Evolutionary conservation across 352 stramenopile species (phyloP).

Genomic region (Pythium biforme): DNA sequence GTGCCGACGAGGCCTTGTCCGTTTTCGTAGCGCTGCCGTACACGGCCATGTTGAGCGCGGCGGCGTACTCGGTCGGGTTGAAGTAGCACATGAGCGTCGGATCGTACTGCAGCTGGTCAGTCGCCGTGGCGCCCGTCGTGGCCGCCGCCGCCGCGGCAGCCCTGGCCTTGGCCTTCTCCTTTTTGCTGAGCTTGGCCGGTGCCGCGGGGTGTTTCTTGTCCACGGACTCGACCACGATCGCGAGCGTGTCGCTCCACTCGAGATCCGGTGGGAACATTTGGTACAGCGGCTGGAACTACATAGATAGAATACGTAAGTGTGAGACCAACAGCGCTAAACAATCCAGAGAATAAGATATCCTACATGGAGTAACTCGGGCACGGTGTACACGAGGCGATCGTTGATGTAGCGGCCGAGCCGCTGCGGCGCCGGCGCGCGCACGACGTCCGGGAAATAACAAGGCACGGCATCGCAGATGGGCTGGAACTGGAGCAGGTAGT

Average conservation of each 20-base stretch:
- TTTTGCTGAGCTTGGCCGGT: slow-evolving; percentile 27
- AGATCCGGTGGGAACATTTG: slow-evolving; percentile 63
- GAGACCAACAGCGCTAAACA: not conserved
- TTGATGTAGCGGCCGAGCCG: slow-evolving; percentile 37
- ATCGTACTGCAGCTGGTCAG: slow-evolving; percentile 57
- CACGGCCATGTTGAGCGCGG: slow-evolving; percentile 52
- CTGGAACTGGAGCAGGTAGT: slow-evolving; percentile 72
- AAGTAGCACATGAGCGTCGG: slow-evolving; percentile 75
- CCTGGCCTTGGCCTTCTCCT: slow-evolving; percentile 47
- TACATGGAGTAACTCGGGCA: slow-evolving; percentile 53
- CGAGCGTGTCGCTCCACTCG: slow-evolving; percentile 62
- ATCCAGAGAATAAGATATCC: not conserved
- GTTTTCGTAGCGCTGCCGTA: slow-evolving; percentile 24
- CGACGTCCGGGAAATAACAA: slow-evolving; percentile 43
- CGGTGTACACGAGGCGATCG: slow-evolving; percentile 53
- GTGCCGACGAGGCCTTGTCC: not conserved
- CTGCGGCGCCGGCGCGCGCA: slow-evolving; percentile 37
- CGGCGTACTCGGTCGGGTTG: slow-evolving; percentile 73
- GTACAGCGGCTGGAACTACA: slow-evolving; percentile 71
- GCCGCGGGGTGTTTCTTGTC: slow-evolving; percentile 48
- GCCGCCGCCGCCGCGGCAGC: slow-evolving; percentile 18
- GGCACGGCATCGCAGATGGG: slow-evolving; percentile 45
- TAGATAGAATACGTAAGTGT: not conserved
- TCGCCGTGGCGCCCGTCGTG: slow-evolving; percentile 10
- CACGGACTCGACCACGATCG: slow-evolving; percentile 39